Base-by-base conservation (phyloP, 352 stramenopile species). In the Phytophthora constricta region DNA sequence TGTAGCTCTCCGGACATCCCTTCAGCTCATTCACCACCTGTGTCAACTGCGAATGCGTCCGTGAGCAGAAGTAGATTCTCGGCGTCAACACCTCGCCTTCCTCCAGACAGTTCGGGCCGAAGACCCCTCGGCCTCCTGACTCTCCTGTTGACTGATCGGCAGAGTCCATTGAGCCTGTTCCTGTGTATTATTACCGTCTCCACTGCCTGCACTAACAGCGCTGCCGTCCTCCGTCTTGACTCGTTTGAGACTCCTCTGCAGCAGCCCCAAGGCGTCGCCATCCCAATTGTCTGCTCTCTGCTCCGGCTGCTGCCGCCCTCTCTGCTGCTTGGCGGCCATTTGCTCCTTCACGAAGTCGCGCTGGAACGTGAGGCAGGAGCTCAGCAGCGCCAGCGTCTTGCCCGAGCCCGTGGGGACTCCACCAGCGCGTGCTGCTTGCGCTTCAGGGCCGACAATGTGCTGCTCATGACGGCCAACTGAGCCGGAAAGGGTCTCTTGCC, bases 391-490 rank as follows among this genome's bases (percentile, higher is more conserved):
- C 49, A 96, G 71, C 25, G 87, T 96, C 72, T 96, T 96, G 33
- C 87, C 87, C 0, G 86, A 93, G 4, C 87, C 87, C 14, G 87
- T 96, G 9, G 87, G 87, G 86, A 94, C 68, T 96, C 87, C 33
- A 96, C 65, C 46, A 96, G 68, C 49, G 87, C 87, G 52, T 96
- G 89, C 58, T 95, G 83, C 5, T 76, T 43, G 25, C 65, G 82
- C 65, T 93, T 91, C 51, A 96, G 74, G 43, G 87, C 87, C 37
- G 84, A 33, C 50, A 96, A 65, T 43, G 89, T 85, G 53, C 88
- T 93, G 74, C 76, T 92, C 87, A 96, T 96, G 27, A 95, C 86
- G 0, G 86, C 86, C 49, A 95, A 56, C 62, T 95, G 87, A n/a
- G 87, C 84, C 13, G 87, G 86, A 61, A 95, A 95, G 39, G 87